Evolutionary conservation across 1,139 yeast species (phyloP).

Genomic region (Sugiyamaella sp.): DNA sequence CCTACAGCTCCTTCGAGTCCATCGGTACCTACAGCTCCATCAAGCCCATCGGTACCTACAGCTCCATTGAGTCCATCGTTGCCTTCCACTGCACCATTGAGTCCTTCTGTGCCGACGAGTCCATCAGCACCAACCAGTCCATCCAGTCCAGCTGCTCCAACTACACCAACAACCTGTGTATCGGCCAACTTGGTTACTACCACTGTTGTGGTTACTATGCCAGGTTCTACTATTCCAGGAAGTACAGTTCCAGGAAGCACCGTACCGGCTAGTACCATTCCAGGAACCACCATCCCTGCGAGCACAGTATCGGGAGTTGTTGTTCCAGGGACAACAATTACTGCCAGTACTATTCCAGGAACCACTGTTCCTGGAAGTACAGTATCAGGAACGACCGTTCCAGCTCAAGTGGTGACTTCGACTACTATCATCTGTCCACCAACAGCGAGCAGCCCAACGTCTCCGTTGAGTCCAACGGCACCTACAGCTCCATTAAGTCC

Average conservation of each 20-base stretch:
- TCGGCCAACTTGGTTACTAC: not conserved
- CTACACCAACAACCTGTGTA: conserved; percentile 2
- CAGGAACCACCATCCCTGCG: conserved; percentile 1
- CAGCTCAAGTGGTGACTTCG: conserved; percentile 17
- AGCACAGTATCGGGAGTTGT: conserved; percentile 2
- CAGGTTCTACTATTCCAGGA: conserved; percentile 17
- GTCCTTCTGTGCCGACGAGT: conserved; percentile 1
- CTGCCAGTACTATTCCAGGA: conserved; percentile 28
- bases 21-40: conserved; percentile 2
- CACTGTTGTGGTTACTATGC: conserved; percentile 19
- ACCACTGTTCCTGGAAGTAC: conserved; percentile 20
- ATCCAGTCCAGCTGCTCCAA: conserved; percentile 18
- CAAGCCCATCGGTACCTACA: conserved; percentile 2
- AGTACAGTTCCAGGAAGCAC: conserved; percentile 27
- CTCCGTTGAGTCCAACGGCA: not conserved
- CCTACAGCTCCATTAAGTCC: not conserved
- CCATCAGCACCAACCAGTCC: not conserved
- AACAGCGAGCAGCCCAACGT: not conserved
- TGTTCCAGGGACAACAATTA: conserved; percentile 26
- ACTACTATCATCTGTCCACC: conserved; percentile 12
- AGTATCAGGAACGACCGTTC: conserved; percentile 22
- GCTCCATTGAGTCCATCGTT: not conserved
- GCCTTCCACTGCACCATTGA: conserved; percentile 8
- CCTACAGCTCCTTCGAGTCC: conserved; percentile 6
- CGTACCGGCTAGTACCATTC: conserved; percentile 27